These are phyloP conservation scores for Sisymbrium altissimum DNA, from an alignment of 345 rosid species.

Conservation along the genomic window DNA sequence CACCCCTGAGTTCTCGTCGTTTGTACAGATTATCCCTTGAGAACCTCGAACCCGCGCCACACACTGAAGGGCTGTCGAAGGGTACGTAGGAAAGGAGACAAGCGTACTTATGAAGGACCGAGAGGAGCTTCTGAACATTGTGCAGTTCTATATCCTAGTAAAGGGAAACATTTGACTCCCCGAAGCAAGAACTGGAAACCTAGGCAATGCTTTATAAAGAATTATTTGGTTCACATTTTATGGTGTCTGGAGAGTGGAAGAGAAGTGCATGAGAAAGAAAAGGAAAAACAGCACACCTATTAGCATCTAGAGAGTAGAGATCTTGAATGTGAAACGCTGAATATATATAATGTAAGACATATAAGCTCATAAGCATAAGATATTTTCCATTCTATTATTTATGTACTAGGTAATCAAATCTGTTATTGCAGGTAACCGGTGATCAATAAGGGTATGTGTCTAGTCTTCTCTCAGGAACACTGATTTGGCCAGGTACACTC, in stretches of 20 bases:
- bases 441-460: neutral
- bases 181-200: neutral
- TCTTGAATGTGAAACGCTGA: neutral
- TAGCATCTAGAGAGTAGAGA: neutral
- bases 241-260: neutral
- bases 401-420: neutral
- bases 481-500: conserved; percentile 4
- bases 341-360: conserved; percentile 1
- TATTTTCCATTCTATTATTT: neutral
- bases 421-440: neutral
- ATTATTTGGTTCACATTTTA: neutral
- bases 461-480: neutral
- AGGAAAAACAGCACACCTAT: neutral
- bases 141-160: neutral
- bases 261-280: neutral
- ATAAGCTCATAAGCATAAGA: neutral
- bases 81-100: neutral
- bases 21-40: neutral
- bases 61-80: neutral
- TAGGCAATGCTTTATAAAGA: neutral
- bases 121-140: neutral
- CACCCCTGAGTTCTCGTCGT: neutral
- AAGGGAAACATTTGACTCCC: neutral
- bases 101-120: neutral
- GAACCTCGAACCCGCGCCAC: neutral